Evolutionary conservation across 148 eudicot species (phyloP), one percentile per base, ranked within the genome.

Genomic region (Fallopia convolvulus): DNA sequence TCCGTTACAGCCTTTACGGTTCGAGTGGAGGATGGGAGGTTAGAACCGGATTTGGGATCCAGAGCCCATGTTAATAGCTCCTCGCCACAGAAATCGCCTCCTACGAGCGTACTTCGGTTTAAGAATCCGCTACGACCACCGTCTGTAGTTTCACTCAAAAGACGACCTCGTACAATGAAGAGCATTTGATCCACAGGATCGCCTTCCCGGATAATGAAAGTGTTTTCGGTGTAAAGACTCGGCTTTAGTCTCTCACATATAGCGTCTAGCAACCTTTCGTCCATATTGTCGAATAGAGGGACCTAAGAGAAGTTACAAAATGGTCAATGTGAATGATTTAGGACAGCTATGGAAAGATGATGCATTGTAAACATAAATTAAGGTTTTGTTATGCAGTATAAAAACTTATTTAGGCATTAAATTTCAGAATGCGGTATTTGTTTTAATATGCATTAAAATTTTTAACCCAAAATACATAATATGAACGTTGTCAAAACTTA

Each of bases 61-160:
- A 96, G 79, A 15, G 99, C 99, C 99, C 99, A 95, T 11, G 99
- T 95, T 58, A 92, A 79, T 40, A 95, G 97, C 80, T 95, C 99
- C 70, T 95, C 99, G 0, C 99, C 99, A 60, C 99, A 96, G 48
- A 96, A 96, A 60, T 89, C 99, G 3, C 97, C 98, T 86, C 93
- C 99, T 80, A 84, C 86, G 20, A 96, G 81, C 42, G 89, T 76
- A 65, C 99, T 88, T 4, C 88, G 90, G 86, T 96, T 96, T 84
- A 89, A 93, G 86, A 96, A 93, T 39, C 99, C 99, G 36, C 89
- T 96, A 74, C 98, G 85, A 5, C 99, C 99, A 20, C 99, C 99
- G 33, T 93, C 98, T 7, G 99, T 96, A 42, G 99, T 96, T 32
- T 90, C 98, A 72, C 98, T 96, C 82, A 89, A 91, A 20, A 95